Percentiles rank a stretch among this genome's conserved stretches.
phyloP scores from a whole-genome alignment of 1,284 basidiomycete genomes.

The Microbotryum silenes-acaulis region DNA sequence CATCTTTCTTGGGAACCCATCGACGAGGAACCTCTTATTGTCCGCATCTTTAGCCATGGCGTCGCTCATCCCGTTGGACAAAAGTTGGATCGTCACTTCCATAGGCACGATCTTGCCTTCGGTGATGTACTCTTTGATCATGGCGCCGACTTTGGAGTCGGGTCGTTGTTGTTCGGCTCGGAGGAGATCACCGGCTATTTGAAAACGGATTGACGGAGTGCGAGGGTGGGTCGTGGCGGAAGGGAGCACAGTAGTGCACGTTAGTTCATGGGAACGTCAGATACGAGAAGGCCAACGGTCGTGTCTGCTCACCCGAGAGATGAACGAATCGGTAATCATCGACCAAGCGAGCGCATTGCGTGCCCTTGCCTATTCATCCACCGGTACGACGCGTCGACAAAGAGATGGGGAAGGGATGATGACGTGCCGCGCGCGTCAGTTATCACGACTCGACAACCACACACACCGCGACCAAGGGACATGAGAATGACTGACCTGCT shows the following conservation, averaged over 20 bases:
- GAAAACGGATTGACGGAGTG: not conserved
- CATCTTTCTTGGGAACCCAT: slow-evolving; percentile 98
- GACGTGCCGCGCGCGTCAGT: not conserved
- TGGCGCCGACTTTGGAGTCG: slow-evolving; percentile 73
- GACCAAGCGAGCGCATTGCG: slow-evolving; percentile 86
- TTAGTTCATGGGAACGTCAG: not conserved
- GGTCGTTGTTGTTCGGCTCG: slow-evolving; percentile 85
- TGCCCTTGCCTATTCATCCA: slow-evolving; percentile 73
- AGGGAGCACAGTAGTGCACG: not conserved
- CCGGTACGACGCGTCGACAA: not conserved
- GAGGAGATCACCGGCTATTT: slow-evolving; percentile 84
- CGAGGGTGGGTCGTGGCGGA: no score
- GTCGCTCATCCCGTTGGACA: slow-evolving; percentile 83
- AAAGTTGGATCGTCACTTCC: slow-evolving; percentile 91
- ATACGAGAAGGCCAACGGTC: not conserved
- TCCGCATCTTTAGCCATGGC: slow-evolving; percentile 49
- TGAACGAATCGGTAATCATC: slow-evolving; percentile 84
- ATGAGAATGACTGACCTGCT: slow-evolving; percentile 54
- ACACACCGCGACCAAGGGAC: not conserved
- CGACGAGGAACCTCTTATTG: slow-evolving; percentile 82
- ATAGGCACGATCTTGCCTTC: slow-evolving; percentile 94
- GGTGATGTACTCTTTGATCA: slow-evolving; percentile 83
- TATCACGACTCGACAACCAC: not conserved
- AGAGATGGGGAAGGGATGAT: not conserved
- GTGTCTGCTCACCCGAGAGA: slow-evolving; percentile 63